Base-by-base conservation (phyloP, 2,329 filamentous ascomycete genomes). In the Grosmannia clavigera region DNA sequence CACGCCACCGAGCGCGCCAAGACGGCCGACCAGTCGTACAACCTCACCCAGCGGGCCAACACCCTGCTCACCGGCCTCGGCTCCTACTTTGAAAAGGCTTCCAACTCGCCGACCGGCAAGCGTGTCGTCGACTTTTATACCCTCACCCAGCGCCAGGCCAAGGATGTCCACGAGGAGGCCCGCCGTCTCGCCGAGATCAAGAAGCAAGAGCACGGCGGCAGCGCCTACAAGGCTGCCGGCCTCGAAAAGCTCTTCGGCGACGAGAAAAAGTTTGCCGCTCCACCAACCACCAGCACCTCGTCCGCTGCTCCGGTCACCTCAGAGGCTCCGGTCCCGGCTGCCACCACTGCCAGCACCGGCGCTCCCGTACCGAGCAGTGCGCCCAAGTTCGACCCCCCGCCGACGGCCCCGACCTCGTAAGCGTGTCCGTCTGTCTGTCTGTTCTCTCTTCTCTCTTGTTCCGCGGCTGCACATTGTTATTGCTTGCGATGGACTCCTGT, bases 61-160 rank as follows among this genome's bases (percentile, higher is more conserved):
- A 81, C 75, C 61, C 70, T 86, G 62, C 75, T 82, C 62, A 78
- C 79, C 51, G 88, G 90, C 40, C 72, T 97, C 63, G 79, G 79
- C 72, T 90, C 87, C 14, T 99, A 97, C 82, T 97, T 96, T 70
- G 92, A 97, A 76, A 95, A 95, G 81, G 92, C 92, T 2, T 78
- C 86, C 61, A 86, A 81, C 71, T 95, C 91, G 0, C 90, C 91
- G 11, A 95, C 91, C 1, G 94, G 94, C 67, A 84, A 92, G 78
- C 90, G 87, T 75, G 76, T 99, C 63, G 87, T 89, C 66, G 79
- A 86, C 64, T 99, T 99, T 76, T 99, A 99, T 76, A 81, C 85
- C 9, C 80, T 90, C 66, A 83, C 88, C 64, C 85, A 87, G 71
- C 90, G 90, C 76, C 92, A 97, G 75, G 91, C 96, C 38, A 81